Evolutionary conservation across 1,284 basidiomycete species (phyloP), one percentile per base, ranked within the genome.

Genomic region (Quambalaria eucalypti): DNA sequence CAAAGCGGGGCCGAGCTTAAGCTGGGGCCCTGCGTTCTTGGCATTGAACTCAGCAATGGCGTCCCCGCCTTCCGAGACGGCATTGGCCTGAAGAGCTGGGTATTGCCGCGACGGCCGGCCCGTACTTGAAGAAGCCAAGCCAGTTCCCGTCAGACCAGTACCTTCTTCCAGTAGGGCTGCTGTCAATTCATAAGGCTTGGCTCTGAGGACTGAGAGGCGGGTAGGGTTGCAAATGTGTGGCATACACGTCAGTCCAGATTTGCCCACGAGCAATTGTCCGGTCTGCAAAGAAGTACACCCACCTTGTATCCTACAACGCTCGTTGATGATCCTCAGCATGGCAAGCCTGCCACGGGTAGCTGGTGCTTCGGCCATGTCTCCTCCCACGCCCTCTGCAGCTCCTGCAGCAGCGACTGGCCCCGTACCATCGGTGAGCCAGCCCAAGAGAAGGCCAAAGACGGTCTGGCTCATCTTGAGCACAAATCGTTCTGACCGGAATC

Each of bases 371-470:
- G 61, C 65, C 26, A 62, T 60, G 64, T 90, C 88, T 6, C 89
- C 85, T 25, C 85, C 81, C 64, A 77, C 66, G 53, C 89, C 88
- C 19, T 90, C 87, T 49, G 86, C 84, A 8, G 61, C 57, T 28
- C 88, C 87, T 56, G 84, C 82, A 28, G 91, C 87, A 28, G 85
- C 79, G 1, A 86, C 85, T 69, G 92, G 89, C 28, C 90, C 87
- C n/a, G 85, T 80, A 30, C 89, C 90, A 73, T 91, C 90, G 19
- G 88, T 95, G 53, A 99, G 78, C 95, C 95, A 99, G 33, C 92
- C 92, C 7, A 97, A 82, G 9, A 99, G 81, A 6, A 99, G 83
- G 38, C 87, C 84, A 73, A 96, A 93, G 1, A 91, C 88, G 44
- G 90, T 92, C 42, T 88, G 84, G 60, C 88, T 90, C 84, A 98